These are phyloP conservation scores for Aspergillus coremiiformis DNA, from an alignment of 495 filamentous ascomycete species.

Conservation along the genomic window DNA sequence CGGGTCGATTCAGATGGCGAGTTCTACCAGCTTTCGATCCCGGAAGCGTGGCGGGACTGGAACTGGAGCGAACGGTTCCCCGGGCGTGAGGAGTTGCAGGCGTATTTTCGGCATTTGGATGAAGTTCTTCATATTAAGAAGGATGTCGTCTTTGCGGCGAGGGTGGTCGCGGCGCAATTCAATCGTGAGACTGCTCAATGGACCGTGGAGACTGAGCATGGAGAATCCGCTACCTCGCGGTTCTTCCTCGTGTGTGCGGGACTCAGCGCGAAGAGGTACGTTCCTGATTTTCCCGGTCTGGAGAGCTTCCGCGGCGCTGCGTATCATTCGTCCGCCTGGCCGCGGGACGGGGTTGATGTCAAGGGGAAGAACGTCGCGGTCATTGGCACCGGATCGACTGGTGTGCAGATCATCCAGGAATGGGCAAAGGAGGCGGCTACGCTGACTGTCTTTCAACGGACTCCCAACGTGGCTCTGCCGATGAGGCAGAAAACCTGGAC, in stretches of 20 bases:
- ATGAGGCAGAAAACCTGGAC: background rate
- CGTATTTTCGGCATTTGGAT: slow-evolving; percentile 22
- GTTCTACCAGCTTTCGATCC: slow-evolving; percentile 17
- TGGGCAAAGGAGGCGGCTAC: slow-evolving; percentile 17
- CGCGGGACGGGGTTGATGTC: slow-evolving; percentile 37
- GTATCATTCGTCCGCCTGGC: slow-evolving; percentile 52
- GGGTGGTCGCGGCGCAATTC: slow-evolving; percentile 11
- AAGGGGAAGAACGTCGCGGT: slow-evolving; percentile 40
- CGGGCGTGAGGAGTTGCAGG: slow-evolving; percentile 18
- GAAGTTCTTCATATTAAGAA: slow-evolving; percentile 17
- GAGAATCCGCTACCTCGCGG: slow-evolving; percentile 29
- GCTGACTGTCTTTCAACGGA: slow-evolving; percentile 43
- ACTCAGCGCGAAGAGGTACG: slow-evolving; percentile 12
- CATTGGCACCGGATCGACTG: slow-evolving; percentile 45
- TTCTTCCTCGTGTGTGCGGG: slow-evolving; percentile 42
- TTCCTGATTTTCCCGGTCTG: slow-evolving; percentile 42
- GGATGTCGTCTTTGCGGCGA: slow-evolving; percentile 24
- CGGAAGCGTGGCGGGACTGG: slow-evolving; percentile 20
- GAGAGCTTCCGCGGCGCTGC: slow-evolving; percentile 44
- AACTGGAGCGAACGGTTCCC: slow-evolving; percentile 20
- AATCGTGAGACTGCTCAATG: slow-evolving; percentile 29
- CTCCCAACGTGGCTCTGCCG: slow-evolving; percentile 29
- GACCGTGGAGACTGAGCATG: slow-evolving; percentile 40
- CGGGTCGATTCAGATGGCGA: slow-evolving; percentile 20
- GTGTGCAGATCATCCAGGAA: slow-evolving; percentile 35